Conservation (phyloP, 2,329 filamentous ascomycete genomes). For the Pestalotiopsis sp. region DNA sequence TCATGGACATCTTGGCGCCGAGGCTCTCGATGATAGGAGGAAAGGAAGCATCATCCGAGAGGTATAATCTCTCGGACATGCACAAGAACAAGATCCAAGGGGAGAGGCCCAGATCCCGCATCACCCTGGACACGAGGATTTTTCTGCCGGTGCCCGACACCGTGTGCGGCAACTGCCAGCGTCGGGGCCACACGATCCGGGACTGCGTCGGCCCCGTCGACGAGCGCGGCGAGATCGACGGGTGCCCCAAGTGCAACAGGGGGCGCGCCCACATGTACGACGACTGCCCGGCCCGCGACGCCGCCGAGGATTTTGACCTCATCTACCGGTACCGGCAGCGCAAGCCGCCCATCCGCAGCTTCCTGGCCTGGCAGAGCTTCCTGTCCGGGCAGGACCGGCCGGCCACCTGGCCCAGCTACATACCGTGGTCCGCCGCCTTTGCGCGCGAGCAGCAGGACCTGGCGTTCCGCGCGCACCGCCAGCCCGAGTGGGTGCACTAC, state of each 20-base stretch:
- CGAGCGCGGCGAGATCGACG: slow-evolving; percentile 12
- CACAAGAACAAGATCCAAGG: background rate
- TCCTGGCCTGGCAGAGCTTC: slow-evolving; percentile 12
- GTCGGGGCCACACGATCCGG: slow-evolving; percentile 8
- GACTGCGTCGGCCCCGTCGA: slow-evolving; percentile 16
- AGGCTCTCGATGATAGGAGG: background rate
- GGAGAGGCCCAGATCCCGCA: background rate
- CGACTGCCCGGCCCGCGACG: background rate
- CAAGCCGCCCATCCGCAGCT: slow-evolving; percentile 14
- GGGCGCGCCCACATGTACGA: slow-evolving; percentile 10
- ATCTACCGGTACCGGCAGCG: slow-evolving; percentile 14
- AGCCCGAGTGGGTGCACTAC: slow-evolving; percentile 15
- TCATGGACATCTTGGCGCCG: background rate
- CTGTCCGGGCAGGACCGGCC: background rate
- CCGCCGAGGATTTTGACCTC: slow-evolving; percentile 11
- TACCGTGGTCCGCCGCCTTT: slow-evolving; percentile 16
- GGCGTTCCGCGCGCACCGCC: slow-evolving; percentile 5
- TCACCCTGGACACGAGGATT: slow-evolving; percentile 5
- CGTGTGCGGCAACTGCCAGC: slow-evolving; percentile 11
- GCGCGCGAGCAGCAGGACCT: slow-evolving; percentile 5
- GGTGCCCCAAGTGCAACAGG: slow-evolving; percentile 15
- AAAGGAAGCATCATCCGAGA: background rate
- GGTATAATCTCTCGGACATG: background rate
- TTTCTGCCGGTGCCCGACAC: background rate
- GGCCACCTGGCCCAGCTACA: slow-evolving; percentile 12